Evolutionary conservation across 2,329 filamentous ascomycete genomes (phyloP).

Genomic region (Penicillium digitatum): DNA sequence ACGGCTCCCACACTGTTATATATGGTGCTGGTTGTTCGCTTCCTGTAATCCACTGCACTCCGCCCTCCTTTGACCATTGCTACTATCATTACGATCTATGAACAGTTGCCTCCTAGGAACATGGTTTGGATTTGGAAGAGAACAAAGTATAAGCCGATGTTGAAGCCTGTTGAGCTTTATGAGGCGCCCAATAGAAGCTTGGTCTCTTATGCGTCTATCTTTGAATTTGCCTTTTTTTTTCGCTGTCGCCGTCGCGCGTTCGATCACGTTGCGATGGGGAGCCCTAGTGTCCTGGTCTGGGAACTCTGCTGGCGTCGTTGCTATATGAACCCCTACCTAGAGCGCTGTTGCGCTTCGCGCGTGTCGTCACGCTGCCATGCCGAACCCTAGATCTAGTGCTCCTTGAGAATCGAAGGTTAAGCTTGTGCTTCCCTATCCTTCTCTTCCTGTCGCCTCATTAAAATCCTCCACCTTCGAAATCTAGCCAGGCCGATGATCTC

Average conservation of each 20-base stretch:
- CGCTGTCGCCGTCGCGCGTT: not conserved
- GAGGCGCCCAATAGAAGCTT: too few species aligned
- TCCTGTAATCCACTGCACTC: not conserved
- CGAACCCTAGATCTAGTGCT: not conserved
- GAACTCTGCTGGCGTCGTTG: too few species aligned
- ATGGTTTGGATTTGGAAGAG: not conserved
- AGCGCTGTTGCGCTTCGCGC: not conserved
- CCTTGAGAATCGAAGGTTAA: not conserved
- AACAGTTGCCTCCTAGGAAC: not conserved
- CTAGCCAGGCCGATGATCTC: not conserved
- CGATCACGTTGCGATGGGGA: not conserved
- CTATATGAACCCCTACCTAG: not conserved
- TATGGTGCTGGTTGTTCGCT: not conserved
- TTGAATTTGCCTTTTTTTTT: not conserved
- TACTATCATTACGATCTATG: not conserved
- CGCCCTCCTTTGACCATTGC: not conserved
- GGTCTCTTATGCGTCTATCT: not conserved
- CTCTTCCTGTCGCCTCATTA: not conserved
- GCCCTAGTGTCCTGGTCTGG: not conserved
- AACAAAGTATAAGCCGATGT: too few species aligned
- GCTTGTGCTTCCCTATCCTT: not conserved
- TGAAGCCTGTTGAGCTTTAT: not conserved
- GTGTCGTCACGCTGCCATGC: not conserved
- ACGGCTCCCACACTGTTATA: not conserved
- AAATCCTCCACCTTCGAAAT: not conserved